A percentile compares a stretch with the other conserved stretches of the same genome.
These are phyloP conservation scores for Lepidium campestre DNA, from an alignment of 441 rosid genomes.

Conservation along the genomic window DNA sequence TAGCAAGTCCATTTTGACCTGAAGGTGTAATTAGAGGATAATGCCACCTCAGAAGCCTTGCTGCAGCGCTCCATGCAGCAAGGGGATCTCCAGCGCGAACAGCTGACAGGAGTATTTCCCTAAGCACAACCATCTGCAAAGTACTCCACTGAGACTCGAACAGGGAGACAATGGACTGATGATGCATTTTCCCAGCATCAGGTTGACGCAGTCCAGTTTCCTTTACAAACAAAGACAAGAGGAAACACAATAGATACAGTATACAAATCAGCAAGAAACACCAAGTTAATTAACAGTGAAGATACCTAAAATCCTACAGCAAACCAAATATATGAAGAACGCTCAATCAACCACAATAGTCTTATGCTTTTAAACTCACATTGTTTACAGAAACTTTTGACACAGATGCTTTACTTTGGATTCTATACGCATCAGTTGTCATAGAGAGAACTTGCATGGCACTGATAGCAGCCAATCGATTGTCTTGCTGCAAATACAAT, in stretches of 20 bases:
- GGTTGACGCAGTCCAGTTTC: conserved; percentile 50
- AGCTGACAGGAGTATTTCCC: conserved; percentile 95
- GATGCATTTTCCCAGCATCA: conserved; percentile 74
- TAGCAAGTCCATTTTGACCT: conserved; percentile 97
- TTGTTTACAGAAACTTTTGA: conserved; percentile 38
- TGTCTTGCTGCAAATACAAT: conserved; percentile 90
- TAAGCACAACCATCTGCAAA: conserved; percentile 96
- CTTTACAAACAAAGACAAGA: conserved; percentile 29
- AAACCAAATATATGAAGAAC: not conserved
- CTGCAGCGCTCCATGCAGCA: conserved; percentile 99
- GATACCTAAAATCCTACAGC: not conserved
- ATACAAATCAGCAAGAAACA: not conserved
- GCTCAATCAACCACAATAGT: conserved; percentile 7
- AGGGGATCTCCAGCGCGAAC: conserved; percentile 98
- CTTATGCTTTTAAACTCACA: conserved; percentile 32
- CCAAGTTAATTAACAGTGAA: not conserved
- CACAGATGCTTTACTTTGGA: conserved; percentile 80
- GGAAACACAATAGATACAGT: not conserved
- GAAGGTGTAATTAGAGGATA: conserved; percentile 95
- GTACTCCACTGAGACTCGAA: conserved; percentile 99
- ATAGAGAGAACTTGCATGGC: conserved; percentile 94
- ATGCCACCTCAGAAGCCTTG: conserved; percentile 85
- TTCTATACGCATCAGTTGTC: conserved; percentile 91
- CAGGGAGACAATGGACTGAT: conserved; percentile 74
- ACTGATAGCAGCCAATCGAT: conserved; percentile 85